Evolutionary conservation across 257 asterid genomes (phyloP), one percentile per base, ranked within the genome.

Genomic region (Salvia miltiorrhiza): DNA sequence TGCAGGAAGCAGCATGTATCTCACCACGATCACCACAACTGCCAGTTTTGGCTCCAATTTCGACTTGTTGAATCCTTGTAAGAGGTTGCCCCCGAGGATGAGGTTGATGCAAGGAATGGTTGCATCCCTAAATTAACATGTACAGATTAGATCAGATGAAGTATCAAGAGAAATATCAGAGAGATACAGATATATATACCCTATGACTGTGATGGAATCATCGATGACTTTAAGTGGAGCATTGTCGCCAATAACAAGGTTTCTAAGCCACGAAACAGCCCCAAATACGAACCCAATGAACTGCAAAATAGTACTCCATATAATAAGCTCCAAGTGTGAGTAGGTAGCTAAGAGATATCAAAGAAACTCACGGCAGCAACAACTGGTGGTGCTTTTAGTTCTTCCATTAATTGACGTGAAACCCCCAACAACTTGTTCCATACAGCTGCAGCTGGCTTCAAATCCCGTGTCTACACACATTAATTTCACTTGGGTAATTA

Each of bases 41-140:
- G 80, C 81, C 23, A 69, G 60, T 19, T 49, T 16, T 24, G 86
- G 24, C 65, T 71, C 85, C 78, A 94, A 5, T 44, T 49, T 72
- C 1, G 90, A 87, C 78, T 85, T 83, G 21, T 87, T 78, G 23
- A 89, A 47, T 10, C 99, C 99, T 94, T n/a, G n/a, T n/a, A n/a
- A n/a, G 39, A 93, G 88, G 81, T 90, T 93, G 70, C 97, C 98
- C 14, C 98, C 98, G 9, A 93, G 89, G 79, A 90, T 90, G 39
- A 93, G 90, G 53, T 87, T 93, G 79, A 90, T 85, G 81, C 95
- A 83, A 19, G 98, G 97, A 71, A 90, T 86, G 53, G 98, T 90
- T 74, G 89, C 96, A 67, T 82, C 88, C 70, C 98, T 93, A 59
- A 66, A 70, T 45, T 17, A 0, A 12, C 32, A 26, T 17, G 23